Conservation (phyloP, 2,329 filamentous ascomycete genomes). For the Pleomassaria siparia region DNA sequence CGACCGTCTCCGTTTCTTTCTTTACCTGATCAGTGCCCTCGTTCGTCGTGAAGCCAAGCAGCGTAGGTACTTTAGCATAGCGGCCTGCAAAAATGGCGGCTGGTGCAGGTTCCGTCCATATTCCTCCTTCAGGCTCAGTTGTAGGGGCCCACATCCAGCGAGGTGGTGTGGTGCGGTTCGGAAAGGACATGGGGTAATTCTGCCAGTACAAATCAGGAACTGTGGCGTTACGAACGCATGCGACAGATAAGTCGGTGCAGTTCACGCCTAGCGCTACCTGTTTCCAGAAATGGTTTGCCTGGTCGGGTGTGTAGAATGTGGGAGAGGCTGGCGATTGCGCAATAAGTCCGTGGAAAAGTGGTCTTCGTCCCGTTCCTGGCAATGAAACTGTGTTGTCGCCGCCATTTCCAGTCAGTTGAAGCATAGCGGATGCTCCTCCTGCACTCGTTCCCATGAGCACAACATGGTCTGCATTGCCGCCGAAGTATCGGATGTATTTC, state of each 20-base stretch:
- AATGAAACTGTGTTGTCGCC: conserved; percentile 30
- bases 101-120: conserved; percentile 32
- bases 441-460: conserved; percentile 47
- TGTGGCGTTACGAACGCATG: conserved; percentile 28
- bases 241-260: conserved; percentile 28
- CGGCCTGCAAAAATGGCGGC: conserved; percentile 28
- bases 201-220: conserved; percentile 35
- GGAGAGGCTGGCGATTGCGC: conserved; percentile 35
- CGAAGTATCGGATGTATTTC: conserved; percentile 48
- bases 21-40: conserved; percentile 47
- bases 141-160: conserved; percentile 41
- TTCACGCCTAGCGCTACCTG: conserved; percentile 33
- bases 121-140: conserved; percentile 29
- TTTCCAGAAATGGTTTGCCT: conserved; percentile 35
- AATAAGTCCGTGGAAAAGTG: conserved; percentile 35
- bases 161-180: conserved; percentile 31
- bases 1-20: conserved; percentile 40
- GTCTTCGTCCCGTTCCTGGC: conserved; percentile 30
- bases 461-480: conserved; percentile 49
- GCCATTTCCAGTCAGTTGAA: conserved; percentile 33
- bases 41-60: conserved; percentile 37
- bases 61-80: conserved; percentile 34
- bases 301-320: conserved; percentile 33
- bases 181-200: conserved; percentile 38
- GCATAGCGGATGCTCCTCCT: conserved; percentile 32